Percentiles rank a stretch among this genome's conserved stretches.
Evolutionary conservation across 306 rosid species (phyloP).

Genomic region (Medicago ruthenica): DNA sequence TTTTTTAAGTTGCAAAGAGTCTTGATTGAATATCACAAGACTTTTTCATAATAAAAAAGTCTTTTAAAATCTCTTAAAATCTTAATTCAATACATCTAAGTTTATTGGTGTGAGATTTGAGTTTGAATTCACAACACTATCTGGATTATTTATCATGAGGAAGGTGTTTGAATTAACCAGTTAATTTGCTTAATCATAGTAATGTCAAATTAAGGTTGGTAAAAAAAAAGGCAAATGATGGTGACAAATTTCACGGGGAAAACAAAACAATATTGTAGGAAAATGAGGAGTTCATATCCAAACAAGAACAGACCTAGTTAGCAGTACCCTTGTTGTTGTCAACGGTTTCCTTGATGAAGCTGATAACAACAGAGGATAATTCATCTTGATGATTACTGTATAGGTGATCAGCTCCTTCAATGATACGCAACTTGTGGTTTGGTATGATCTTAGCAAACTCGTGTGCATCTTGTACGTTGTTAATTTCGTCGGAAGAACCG

Average conservation of each 20-base stretch:
- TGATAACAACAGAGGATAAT: constrained; percentile 52
- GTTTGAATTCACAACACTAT: too few species aligned
- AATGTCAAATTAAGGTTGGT: not conserved
- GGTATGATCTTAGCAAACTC: constrained; percentile 74
- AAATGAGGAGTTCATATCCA: constrained; percentile 17
- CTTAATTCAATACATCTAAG: too few species aligned
- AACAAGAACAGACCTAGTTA: constrained; percentile 41
- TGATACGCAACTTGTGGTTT: constrained; percentile 62
- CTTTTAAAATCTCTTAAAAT: too few species aligned
- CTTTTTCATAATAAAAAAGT: too few species aligned
- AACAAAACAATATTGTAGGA: not conserved
- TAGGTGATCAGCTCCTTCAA: constrained; percentile 71
- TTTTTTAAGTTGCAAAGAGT: too few species aligned
- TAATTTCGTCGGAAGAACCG: constrained; percentile 65
- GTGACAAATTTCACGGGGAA: not conserved
- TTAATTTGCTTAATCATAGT: not conserved
- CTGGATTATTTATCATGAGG: not conserved
- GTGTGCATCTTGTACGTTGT: constrained; percentile 60
- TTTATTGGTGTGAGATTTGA: too few species aligned
- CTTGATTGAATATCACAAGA: too few species aligned
- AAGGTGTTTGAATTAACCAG: not conserved
- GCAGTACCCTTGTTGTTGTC: constrained; percentile 45
- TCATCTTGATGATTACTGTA: constrained; percentile 61
- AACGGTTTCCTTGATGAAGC: constrained; percentile 51
- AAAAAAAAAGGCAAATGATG: not conserved